Base-by-base conservation (phyloP, 371 early-diverging fungal species). In the Mucor sp. region DNA sequence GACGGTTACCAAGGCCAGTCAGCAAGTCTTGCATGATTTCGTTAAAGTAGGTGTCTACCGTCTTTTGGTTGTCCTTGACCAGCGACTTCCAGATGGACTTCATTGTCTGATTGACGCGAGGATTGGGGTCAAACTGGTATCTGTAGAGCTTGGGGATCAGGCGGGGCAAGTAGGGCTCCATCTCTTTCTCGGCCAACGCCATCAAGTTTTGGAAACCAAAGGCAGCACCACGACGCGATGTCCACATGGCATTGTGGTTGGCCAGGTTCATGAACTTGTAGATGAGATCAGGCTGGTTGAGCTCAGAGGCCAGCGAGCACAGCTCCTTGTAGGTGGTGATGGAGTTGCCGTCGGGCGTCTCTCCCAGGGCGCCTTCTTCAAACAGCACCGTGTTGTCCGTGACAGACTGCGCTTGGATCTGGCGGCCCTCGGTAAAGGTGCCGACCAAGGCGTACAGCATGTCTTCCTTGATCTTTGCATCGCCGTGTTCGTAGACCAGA, bases 181-280 rank as follows among this genome's bases (percentile, higher is more conserved):
- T 84, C 50, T 94, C 90, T 15, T 87, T 86, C 66, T 92, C 91
- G 0, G 97, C 94, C 27, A 90, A 77, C 0, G 89, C 82, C 58
- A 95, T 89, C 66, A 95, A 87, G 11, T 89, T 85, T 14, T 91
- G 87, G 65, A 96, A 93, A 15, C 96, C 96, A 76, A 95, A 92
- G 1, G 93, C 90, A 8, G 95, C 94, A 33, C 96, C 97, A 32
- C 93, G 85, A n/a, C 96, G 86, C 12, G 95, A 93, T 63, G 92
- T 90, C 95, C 95, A 95, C 81, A 93, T 85, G 14, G 93, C 93
- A 66, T 93, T 90, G 70, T 95, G 93, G 39, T 94, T 92, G 0
- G 97, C 97, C 17, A 97, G 83, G 44, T 91, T 90, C 93, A 97
- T 94, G 67, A 97, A 95, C 68, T 94, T 92, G 81, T 96, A 96